Percentiles rank a stretch among this genome's conserved stretches.
Evolutionary conservation across 108 stramenopile genomes (phyloP).

Genomic region (Skeletonema menzelii): DNA sequence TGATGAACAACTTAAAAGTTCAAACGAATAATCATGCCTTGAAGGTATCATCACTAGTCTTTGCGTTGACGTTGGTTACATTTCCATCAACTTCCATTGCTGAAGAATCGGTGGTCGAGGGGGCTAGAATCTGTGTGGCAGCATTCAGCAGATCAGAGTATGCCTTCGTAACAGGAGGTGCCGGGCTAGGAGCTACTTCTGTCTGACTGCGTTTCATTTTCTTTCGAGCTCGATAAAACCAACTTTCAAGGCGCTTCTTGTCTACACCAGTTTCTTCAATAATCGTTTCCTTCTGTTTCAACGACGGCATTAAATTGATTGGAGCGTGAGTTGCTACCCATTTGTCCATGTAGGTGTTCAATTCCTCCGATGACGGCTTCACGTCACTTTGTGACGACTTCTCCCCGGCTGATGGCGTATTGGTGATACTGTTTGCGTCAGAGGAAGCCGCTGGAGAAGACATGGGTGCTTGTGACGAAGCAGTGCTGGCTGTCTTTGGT

Average conservation of each 20-base stretch:
- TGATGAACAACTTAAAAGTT: background rate
- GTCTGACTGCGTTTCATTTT: conserved; percentile 4
- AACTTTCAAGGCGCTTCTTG: conserved; percentile 24
- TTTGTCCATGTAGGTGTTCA: conserved; percentile 2
- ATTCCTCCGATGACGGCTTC: background rate
- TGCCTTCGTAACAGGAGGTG: background rate
- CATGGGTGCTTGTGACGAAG: background rate
- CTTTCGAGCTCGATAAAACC: conserved; percentile 28
- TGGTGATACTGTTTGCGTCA: background rate
- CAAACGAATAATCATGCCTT: background rate
- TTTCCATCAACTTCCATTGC: background rate
- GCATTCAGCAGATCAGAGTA: background rate
- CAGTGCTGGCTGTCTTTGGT: background rate
- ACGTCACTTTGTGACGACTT: background rate
- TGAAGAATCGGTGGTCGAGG: background rate
- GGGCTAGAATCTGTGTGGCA: background rate
- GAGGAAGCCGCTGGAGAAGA: background rate
- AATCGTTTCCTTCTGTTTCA: conserved; percentile 11
- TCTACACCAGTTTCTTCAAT: conserved; percentile 17
- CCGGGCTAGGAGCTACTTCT: background rate
- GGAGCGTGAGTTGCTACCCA: background rate
- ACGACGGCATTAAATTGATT: conserved; percentile 5
- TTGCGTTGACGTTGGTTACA: background rate
- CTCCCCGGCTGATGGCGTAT: background rate
- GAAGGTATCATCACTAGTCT: background rate